Evolutionary conservation across 768 basidiomycete species (phyloP).

Genomic region (Russula olivacea): DNA sequence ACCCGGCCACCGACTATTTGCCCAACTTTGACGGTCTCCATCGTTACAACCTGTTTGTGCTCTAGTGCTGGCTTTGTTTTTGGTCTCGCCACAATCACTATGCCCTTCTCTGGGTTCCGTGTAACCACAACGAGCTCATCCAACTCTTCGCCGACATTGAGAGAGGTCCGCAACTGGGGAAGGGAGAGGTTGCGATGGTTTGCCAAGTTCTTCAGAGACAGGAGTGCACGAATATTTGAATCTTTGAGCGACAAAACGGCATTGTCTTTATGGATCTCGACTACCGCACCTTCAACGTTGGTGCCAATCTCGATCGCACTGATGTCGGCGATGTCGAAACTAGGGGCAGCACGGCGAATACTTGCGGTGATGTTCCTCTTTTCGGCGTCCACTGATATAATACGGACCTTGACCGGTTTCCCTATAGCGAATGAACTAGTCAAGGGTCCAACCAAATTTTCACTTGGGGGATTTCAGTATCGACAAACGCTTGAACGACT

Average conservation of each 20-base stretch:
- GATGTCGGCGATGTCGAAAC: slow-evolving; percentile 52
- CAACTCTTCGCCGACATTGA: slow-evolving; percentile 66
- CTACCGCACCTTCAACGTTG: slow-evolving; percentile 60
- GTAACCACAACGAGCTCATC: slow-evolving; percentile 83
- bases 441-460: slow-evolving; percentile 52
- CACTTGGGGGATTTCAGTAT: slow-evolving; percentile 41
- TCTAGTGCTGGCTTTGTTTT: slow-evolving; percentile 46
- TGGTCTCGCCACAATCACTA: slow-evolving; percentile 80
- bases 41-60: slow-evolving; percentile 47
- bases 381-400: slow-evolving; percentile 56
- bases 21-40: slow-evolving; percentile 64
- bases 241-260: slow-evolving; percentile 67
- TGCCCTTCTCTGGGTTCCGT: slow-evolving; percentile 75
- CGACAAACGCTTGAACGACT: background rate
- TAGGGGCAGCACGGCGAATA: slow-evolving; percentile 68
- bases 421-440: slow-evolving; percentile 67
- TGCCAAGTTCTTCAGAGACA: slow-evolving; percentile 86
- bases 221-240: slow-evolving; percentile 63
- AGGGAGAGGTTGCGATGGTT: slow-evolving; percentile 65
- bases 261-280: slow-evolving; percentile 83
- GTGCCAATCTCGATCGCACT: slow-evolving; percentile 73
- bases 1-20: slow-evolving; percentile 80
- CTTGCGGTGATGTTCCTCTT: slow-evolving; percentile 72
- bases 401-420: slow-evolving; percentile 77
- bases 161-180: slow-evolving; percentile 52